Conservation (phyloP, 306 rosid genomes). For the Cicer chorassanicum region DNA sequence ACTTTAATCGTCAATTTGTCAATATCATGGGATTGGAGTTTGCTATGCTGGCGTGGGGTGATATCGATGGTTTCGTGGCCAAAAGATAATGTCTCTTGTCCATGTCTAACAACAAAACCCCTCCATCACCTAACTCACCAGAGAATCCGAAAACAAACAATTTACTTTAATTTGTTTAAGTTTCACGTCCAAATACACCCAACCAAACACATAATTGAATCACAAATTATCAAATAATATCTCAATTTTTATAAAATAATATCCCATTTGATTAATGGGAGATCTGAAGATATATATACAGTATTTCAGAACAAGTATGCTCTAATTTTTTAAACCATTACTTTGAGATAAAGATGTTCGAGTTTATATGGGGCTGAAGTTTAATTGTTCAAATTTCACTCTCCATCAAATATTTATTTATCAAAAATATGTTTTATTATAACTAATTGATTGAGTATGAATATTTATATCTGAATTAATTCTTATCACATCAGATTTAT, state of each 20-base stretch:
- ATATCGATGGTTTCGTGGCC: conserved; percentile 31
- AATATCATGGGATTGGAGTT: neutral
- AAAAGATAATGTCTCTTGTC: conserved; percentile 6
- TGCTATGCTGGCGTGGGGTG: conserved; percentile 34
- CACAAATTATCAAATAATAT: neutral
- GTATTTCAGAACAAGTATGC: too few species aligned
- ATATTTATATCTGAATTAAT: too few species aligned
- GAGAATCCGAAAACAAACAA: neutral
- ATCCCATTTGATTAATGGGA: neutral
- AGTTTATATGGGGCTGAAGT: too few species aligned
- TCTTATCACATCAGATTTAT: too few species aligned
- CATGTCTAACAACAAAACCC: conserved; percentile 33
- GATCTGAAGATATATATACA: too few species aligned
- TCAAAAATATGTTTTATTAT: too few species aligned
- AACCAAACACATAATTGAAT: neutral
- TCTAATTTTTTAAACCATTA: too few species aligned
- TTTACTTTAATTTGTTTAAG: neutral
- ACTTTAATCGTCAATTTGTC: neutral
- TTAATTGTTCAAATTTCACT: too few species aligned
- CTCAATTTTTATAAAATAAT: too few species aligned
- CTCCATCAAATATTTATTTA: too few species aligned
- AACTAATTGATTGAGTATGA: too few species aligned
- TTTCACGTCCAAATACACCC: neutral
- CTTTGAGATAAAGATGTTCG: too few species aligned
- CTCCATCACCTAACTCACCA: neutral